A percentile compares a stretch with the other conserved stretches of the same genome.
Conservation (phyloP, 768 basidiomycete species). For the Auriculariales sp. region DNA sequence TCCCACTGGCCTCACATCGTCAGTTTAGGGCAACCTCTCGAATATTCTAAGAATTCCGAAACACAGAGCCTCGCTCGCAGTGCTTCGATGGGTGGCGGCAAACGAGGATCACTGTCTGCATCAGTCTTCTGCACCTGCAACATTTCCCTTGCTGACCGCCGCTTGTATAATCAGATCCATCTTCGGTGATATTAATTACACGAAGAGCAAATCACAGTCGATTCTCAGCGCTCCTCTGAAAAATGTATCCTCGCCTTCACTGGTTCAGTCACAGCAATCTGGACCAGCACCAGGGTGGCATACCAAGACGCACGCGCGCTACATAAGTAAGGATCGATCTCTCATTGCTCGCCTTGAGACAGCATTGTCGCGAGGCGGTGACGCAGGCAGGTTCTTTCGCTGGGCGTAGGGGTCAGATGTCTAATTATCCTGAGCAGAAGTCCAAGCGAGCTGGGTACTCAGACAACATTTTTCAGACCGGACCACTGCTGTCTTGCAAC, state of each 20-base stretch:
- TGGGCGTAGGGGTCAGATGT: background rate
- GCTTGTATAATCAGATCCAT: no score
- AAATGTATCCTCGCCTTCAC: no score
- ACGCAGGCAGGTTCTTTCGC: slow-evolving; percentile 15
- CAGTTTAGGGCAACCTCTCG: slow-evolving; percentile 28
- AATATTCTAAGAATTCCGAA: background rate
- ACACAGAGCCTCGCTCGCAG: background rate
- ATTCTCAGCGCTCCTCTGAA: no score
- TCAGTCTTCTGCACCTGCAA: no score
- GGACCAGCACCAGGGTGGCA: slow-evolving; percentile 12
- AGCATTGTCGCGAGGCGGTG: slow-evolving; percentile 21
- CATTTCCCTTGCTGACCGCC: no score
- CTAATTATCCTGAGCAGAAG: slow-evolving; percentile 5
- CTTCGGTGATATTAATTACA: no score
- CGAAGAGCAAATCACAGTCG: no score
- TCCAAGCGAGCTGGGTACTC: slow-evolving; percentile 45
- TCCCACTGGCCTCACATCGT: slow-evolving; percentile 78
- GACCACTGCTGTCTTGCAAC: slow-evolving; percentile 75
- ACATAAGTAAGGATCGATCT: slow-evolving; percentile 70
- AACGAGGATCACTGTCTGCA: background rate
- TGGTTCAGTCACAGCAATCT: background rate
- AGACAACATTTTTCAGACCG: slow-evolving; percentile 74
- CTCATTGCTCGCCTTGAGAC: slow-evolving; percentile 61
- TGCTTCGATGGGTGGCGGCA: background rate
- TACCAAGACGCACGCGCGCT: slow-evolving; percentile 49